These are phyloP conservation scores for Verbascum thapsus DNA, from an alignment of 257 asterid genomes.

Conservation along the genomic window DNA sequence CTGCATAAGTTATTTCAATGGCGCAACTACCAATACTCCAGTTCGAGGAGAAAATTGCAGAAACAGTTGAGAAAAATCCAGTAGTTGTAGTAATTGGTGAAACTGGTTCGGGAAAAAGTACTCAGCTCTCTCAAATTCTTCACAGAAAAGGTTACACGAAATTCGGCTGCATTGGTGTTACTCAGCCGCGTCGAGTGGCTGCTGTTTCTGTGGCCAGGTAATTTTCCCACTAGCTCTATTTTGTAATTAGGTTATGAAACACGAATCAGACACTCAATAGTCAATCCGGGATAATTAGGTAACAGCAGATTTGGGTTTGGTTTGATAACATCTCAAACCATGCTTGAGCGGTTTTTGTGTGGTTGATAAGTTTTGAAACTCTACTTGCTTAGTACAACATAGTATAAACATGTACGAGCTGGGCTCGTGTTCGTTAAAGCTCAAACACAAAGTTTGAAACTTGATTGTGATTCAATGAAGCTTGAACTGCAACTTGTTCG, in stretches of 20 bases:
- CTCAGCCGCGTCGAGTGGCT: constrained; percentile 98
- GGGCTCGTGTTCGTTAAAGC: no score
- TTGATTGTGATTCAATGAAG: no score
- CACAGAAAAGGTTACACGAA: constrained; percentile 73
- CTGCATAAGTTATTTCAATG: constrained; percentile 35
- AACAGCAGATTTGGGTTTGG: no score
- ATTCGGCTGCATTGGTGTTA: constrained; percentile 76
- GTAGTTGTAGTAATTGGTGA: constrained; percentile 88
- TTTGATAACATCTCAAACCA: no score
- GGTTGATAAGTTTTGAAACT: no score
- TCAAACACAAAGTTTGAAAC: no score
- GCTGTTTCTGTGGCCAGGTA: constrained; percentile 90
- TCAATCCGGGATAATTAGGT: no score
- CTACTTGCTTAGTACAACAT: no score
- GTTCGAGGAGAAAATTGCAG: constrained; percentile 76
- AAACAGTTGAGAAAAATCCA: constrained; percentile 72
- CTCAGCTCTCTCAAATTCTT: constrained; percentile 94
- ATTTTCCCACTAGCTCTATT: constrained; percentile 7
- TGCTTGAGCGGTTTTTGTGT: no score
- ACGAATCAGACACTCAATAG: no score
- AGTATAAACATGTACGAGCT: no score
- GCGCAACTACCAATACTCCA: constrained; percentile 69
- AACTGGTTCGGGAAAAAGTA: constrained; percentile 96
- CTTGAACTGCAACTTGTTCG: no score
- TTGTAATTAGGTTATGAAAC: neutral